phyloP scores from a whole-genome alignment of 2,329 filamentous ascomycete species.

The Aspergillus floridensis region DNA sequence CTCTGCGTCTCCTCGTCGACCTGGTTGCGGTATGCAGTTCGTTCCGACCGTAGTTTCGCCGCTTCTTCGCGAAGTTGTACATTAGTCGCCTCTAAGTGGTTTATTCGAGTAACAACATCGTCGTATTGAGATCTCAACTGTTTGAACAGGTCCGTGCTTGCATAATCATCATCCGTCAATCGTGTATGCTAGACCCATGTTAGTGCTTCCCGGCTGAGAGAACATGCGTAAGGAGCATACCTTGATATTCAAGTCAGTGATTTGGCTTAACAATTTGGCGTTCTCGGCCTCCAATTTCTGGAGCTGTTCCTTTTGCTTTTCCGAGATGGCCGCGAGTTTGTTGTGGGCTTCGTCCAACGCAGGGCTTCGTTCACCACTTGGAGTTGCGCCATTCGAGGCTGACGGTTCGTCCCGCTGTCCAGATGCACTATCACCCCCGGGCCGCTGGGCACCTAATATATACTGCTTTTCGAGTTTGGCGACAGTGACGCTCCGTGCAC shows the following conservation, averaged over 20 bases:
- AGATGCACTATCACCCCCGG: conserved; percentile 47
- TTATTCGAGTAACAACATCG: conserved; percentile 86
- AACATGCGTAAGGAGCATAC: conserved; percentile 29
- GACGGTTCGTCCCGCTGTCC: conserved; percentile 51
- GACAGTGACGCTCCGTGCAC: conserved; percentile 82
- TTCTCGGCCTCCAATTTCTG: conserved; percentile 76
- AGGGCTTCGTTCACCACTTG: conserved; percentile 56
- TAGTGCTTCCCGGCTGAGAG: not conserved
- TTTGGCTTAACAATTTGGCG: conserved; percentile 69
- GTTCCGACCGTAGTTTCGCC: conserved; percentile 78
- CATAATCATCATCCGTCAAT: conserved; percentile 87
- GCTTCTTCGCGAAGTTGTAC: conserved; percentile 79
- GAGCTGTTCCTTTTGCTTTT: conserved; percentile 85
- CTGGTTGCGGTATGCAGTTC: conserved; percentile 75
- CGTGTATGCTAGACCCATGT: conserved; percentile 56
- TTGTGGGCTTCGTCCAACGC: conserved; percentile 74
- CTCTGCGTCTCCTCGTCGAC: conserved; percentile 76
- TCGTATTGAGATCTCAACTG: conserved; percentile 85
- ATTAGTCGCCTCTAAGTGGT: conserved; percentile 86
- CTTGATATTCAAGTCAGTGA: conserved; percentile 68
- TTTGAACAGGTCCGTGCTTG: conserved; percentile 90
- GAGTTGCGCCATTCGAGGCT: conserved; percentile 54
- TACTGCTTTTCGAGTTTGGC: conserved; percentile 91
- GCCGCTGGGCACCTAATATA: conserved; percentile 61
- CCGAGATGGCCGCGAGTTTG: conserved; percentile 71